Base-by-base conservation (phyloP, 2,329 filamentous ascomycete species). In the Colletotrichum siamense region DNA sequence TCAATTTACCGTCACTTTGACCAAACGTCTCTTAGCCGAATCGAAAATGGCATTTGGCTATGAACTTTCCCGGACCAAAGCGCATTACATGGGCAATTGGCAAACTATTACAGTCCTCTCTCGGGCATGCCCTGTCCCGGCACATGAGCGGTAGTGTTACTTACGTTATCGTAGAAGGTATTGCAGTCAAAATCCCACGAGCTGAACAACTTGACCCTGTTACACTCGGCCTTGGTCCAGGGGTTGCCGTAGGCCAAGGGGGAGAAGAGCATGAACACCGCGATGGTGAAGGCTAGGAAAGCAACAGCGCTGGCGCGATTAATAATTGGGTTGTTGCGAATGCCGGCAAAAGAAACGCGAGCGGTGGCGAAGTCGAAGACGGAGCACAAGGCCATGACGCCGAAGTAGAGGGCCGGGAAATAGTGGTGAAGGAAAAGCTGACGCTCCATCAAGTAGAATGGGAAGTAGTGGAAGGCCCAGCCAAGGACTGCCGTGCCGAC, bases 111-210 rank as follows among this genome's bases (percentile, higher is more conserved):
- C 24, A 72, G 44, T n/a, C 77, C 78, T 71, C 81, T 80, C 59
- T 81, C 77, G 32, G 84, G 83, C 71, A 85, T 78, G 77, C 82
- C 79, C 78, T 83, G 84, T 79, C 84, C 72, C 64, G 86, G 87
- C 65, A 87, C 82, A 61, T 80, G 77, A 77, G 82, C 81, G 69
- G 81, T 78, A 71, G 68, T 66, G 13, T 75, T 68, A 94, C 95
- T 95, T 93, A 98, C 96, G 83, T 92, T 93, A 79, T 93, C 93
- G 80, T 94, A 89, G 88, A 99, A 99, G 76, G 92, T 96, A 85
- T 98, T 98, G 91, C 97, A 99, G 85, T 99, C 97, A 91, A 96
- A 99, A 84, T 99, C 97, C 97, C 97, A 99, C 3, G 92, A 94
- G 75, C 91, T 88, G 83, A 99, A 93, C 15, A 99, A 88, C 89